Conservation (phyloP, 352 stramenopile species). For the Phytophthora aleatoria region DNA sequence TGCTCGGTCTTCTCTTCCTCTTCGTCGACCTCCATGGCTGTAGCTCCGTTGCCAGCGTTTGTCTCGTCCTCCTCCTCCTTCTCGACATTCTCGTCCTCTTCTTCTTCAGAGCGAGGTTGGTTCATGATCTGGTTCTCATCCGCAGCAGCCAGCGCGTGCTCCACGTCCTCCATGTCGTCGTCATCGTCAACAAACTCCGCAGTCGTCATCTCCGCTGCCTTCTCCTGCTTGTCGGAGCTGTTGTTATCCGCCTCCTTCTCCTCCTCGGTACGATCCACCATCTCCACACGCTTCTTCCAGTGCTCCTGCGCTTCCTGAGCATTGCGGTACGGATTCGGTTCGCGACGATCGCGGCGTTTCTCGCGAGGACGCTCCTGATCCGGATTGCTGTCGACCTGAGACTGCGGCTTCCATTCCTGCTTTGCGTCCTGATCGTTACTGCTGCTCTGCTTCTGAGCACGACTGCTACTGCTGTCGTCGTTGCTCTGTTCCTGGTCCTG, state of each 20-base stretch:
- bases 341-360: constrained; percentile 79
- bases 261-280: constrained; percentile 67
- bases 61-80: constrained; percentile 52
- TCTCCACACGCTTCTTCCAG: constrained; percentile 96
- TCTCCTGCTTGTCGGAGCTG: constrained; percentile 40
- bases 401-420: constrained; percentile 62
- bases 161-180: constrained; percentile 63
- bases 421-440: constrained; percentile 63
- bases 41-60: constrained; percentile 42
- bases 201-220: constrained; percentile 47
- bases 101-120: constrained; percentile 46
- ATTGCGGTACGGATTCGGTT: constrained; percentile 96
- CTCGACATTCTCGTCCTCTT: constrained; percentile 50
- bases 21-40: constrained; percentile 73
- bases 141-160: constrained; percentile 67
- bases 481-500: constrained; percentile 54
- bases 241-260: constrained; percentile 45
- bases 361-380: constrained; percentile 58
- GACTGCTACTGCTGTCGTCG: constrained; percentile 65
- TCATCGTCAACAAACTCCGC: constrained; percentile 76
- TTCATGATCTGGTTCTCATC: constrained; percentile 77
- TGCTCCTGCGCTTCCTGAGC: constrained; percentile 96
- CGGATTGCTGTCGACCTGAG: constrained; percentile 45
- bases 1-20: constrained; percentile 50
- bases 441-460: constrained; percentile 51